Evolutionary conservation across 768 basidiomycete genomes (phyloP).

Genomic region (Calocybe gangraenosa): DNA sequence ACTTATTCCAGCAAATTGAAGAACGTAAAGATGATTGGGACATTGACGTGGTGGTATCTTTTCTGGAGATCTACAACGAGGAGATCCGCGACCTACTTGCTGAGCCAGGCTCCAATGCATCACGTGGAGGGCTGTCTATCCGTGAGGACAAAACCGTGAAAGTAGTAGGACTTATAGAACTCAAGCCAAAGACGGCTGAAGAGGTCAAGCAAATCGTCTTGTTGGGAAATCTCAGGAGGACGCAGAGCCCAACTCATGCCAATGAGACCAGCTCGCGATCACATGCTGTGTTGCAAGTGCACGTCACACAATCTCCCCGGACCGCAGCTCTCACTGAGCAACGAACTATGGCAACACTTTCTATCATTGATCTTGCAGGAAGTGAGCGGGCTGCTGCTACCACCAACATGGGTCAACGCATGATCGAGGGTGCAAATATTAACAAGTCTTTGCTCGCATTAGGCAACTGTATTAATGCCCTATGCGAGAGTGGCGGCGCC

Average conservation of each 20-base stretch:
- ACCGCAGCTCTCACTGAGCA: slow-evolving; percentile 83
- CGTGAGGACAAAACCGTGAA: slow-evolving; percentile 94
- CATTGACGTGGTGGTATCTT: slow-evolving; percentile 87
- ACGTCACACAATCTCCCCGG: slow-evolving; percentile 82
- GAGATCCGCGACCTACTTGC: slow-evolving; percentile 93
- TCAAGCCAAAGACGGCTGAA: slow-evolving; percentile 76
- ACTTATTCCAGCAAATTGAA: slow-evolving; percentile 90
- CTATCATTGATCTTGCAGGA: slow-evolving; percentile 97
- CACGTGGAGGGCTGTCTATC: slow-evolving; percentile 85
- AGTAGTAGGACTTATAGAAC: slow-evolving; percentile 80
- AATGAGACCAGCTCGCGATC: slow-evolving; percentile 97
- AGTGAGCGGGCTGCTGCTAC: slow-evolving; percentile 97
- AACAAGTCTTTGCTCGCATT: slow-evolving; percentile 97
- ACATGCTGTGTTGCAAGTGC: slow-evolving; percentile 96
- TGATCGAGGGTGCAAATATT: slow-evolving; percentile 99
- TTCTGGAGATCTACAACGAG: slow-evolving; percentile 99
- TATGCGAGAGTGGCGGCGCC: slow-evolving; percentile 90
- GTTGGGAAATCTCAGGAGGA: slow-evolving; percentile 81
- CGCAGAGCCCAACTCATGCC: slow-evolving; percentile 92
- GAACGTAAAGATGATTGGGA: slow-evolving; percentile 83
- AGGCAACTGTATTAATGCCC: slow-evolving; percentile 97
- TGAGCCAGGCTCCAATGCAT: slow-evolving; percentile 56
- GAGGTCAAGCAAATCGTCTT: slow-evolving; percentile 94
- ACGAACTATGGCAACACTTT: slow-evolving; percentile 84
- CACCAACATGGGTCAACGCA: slow-evolving; percentile 94